Conservation (phyloP, 2,329 filamentous ascomycete species). For the Phaeomoniella chlamydospora region DNA sequence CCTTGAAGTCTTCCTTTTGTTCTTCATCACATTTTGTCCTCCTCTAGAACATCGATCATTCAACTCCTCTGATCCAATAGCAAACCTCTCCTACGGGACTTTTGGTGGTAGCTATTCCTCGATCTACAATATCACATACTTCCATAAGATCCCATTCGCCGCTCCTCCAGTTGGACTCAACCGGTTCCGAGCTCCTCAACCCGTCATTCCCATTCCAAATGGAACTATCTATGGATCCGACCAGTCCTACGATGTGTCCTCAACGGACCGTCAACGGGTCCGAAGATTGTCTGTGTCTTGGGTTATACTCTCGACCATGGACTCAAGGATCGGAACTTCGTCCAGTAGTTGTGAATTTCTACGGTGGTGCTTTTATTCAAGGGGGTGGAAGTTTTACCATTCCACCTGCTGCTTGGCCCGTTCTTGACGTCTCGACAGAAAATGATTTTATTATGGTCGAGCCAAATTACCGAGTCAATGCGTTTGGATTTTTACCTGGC, state of each 20-base stretch:
- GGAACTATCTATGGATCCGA: conserved; percentile 37
- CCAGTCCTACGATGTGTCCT: conserved; percentile 41
- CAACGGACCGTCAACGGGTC: conserved; percentile 40
- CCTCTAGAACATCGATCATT: too few relatives aligned
- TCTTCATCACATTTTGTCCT: too few relatives aligned
- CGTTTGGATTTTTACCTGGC: conserved; percentile 40
- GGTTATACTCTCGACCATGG: conserved; percentile 46
- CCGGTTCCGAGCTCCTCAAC: conserved; percentile 47
- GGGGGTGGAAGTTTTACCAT: conserved; percentile 40
- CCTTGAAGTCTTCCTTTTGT: too few relatives aligned
- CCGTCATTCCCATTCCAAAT: conserved; percentile 31
- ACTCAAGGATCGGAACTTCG: conserved; percentile 24
- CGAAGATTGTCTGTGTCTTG: conserved; percentile 49
- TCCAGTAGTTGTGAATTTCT: conserved; percentile 46
- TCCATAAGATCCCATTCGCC: conserved; percentile 46
- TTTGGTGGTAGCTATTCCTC: conserved; percentile 38
- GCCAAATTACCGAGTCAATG: conserved; percentile 42
- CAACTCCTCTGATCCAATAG: too few relatives aligned
- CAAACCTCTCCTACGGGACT: conserved; percentile 27
- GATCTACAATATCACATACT: conserved; percentile 43
- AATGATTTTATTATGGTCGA: conserved; percentile 39
- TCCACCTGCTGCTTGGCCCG: conserved; percentile 42
- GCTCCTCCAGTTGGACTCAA: conserved; percentile 43
- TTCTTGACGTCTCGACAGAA: conserved; percentile 37
- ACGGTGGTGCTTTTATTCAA: conserved; percentile 47